Evolutionary conservation across 148 eudicot genomes (phyloP).

Genomic region (Fagopyrum homotropicum): DNA sequence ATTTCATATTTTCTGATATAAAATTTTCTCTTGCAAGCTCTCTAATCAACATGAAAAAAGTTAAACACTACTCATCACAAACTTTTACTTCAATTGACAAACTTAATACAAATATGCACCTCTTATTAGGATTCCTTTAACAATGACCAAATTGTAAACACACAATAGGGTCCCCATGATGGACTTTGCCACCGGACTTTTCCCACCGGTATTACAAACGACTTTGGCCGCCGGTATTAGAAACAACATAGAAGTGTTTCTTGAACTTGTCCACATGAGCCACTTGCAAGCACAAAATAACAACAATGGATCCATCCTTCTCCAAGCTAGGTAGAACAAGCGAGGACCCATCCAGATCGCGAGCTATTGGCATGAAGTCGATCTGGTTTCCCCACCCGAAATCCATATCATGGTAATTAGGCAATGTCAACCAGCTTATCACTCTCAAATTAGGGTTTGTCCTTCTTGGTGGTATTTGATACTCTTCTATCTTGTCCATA

Average conservation of each 20-base stretch:
- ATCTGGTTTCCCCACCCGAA: slow-evolving; percentile 19
- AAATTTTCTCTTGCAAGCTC: too few relatives aligned
- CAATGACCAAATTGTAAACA: too few relatives aligned
- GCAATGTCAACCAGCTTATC: slow-evolving; percentile 19
- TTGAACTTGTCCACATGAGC: not conserved
- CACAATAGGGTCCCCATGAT: not conserved
- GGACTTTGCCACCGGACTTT: too few relatives aligned
- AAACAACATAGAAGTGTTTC: not conserved
- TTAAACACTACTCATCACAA: too few relatives aligned
- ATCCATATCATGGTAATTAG: slow-evolving; percentile 22
- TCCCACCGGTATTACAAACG: too few relatives aligned
- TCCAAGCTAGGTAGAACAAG: not conserved
- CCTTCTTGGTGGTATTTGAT: not conserved
- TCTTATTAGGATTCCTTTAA: too few relatives aligned
- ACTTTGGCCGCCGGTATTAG: too few relatives aligned
- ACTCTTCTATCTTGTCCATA: slow-evolving; percentile 1
- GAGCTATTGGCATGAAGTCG: slow-evolving; percentile 27
- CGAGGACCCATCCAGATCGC: slow-evolving; percentile 22
- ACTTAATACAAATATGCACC: too few relatives aligned
- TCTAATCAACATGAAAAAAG: too few relatives aligned
- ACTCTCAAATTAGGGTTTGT: too few relatives aligned
- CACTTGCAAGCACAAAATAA: not conserved
- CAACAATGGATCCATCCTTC: slow-evolving; percentile 28
- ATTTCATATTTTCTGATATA: too few relatives aligned
- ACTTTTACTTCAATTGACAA: too few relatives aligned